Evolutionary conservation across 75 land plant genomes (phyloP), one percentile per base, ranked within the genome.

Genomic region (Cryptomeria japonica): DNA sequence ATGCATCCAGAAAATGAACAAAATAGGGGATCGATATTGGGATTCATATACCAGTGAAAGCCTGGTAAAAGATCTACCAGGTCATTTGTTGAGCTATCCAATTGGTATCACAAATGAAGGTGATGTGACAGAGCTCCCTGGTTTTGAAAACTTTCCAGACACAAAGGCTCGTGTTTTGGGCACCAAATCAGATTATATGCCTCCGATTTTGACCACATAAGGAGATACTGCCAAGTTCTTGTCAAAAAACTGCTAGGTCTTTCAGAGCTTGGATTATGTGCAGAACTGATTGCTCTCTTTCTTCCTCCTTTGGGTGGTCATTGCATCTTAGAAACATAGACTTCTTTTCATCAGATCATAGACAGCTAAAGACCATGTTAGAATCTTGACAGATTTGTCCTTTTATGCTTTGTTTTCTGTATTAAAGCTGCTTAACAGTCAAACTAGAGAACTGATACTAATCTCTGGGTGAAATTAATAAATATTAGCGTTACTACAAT

Each of bases 191-290:
- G 94, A 93, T n/a, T 92, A 90, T 75, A 82, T 94, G 18, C 98
- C 96, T 38, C 95, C 98, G 14, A 95, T 97, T 83, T 95, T 97
- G 75, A 97, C 99, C n/a, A 96, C 97, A 13, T 97, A 92, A 87
- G 86, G 15, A 73, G 15, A 13, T 12, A 49, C 6, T 9, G 34
- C n/a, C 18, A 75, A 34, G 3, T 34, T 32, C 37, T 11, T 42
- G 49, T 82, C 49, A 42, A 82, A 2, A 1, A 10, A 15, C 51
- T 82, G 84, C 28, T 82, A 42, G 32, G 28, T 42, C 32, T 82
- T 44, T 28, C 22, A 44, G 46, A 46, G n/a, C n/a, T 3, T 44
- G 46, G 4, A n/a, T 12, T 82, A 38, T 82, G 31, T 82, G 46
- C 47, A 44, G 51, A 44, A 44, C 12, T 82, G 47, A 25, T 82